phyloP scores from a whole-genome alignment of 441 rosid species.

The Pelargonium citronellum region DNA sequence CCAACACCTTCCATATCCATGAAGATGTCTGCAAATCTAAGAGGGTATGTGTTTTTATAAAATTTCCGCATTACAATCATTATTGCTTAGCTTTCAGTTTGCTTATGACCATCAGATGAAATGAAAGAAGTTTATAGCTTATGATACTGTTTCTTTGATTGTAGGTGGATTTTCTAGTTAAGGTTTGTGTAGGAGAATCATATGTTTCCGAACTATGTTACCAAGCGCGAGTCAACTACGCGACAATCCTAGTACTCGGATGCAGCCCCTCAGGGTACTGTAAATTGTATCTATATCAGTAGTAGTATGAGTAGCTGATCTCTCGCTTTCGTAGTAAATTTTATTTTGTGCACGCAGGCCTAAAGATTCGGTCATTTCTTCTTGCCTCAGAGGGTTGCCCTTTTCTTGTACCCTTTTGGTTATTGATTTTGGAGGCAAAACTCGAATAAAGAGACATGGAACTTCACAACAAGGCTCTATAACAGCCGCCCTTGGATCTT shows the following conservation, averaged over 20 bases:
- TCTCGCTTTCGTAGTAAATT: neutral
- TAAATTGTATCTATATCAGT: neutral
- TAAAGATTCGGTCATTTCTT: constrained; percentile 24
- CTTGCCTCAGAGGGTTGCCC: constrained; percentile 27
- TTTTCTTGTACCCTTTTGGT: constrained; percentile 37
- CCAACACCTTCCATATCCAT: constrained; percentile 35
- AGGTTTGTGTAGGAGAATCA: constrained; percentile 29
- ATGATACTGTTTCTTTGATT: neutral
- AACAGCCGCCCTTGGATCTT: constrained; percentile 17
- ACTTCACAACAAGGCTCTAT: constrained; percentile 40
- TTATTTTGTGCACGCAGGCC: constrained; percentile 23
- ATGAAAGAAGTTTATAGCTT: too few relatives aligned
- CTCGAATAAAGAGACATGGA: constrained; percentile 29
- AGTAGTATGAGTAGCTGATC: neutral
- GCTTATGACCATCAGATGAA: constrained; percentile 1
- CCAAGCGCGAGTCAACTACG: constrained; percentile 33
- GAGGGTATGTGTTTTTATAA: constrained; percentile 19
- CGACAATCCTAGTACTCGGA: constrained; percentile 35
- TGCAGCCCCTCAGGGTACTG: constrained; percentile 32
- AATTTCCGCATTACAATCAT: neutral
- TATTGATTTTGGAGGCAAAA: constrained; percentile 28
- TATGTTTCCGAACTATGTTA: constrained; percentile 27
- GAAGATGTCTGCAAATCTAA: constrained; percentile 40
- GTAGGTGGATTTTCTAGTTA: constrained; percentile 37
- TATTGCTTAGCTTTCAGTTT: neutral